phyloP scores from a whole-genome alignment of 108 stramenopile species.

The Cyclotella kingstonii region DNA sequence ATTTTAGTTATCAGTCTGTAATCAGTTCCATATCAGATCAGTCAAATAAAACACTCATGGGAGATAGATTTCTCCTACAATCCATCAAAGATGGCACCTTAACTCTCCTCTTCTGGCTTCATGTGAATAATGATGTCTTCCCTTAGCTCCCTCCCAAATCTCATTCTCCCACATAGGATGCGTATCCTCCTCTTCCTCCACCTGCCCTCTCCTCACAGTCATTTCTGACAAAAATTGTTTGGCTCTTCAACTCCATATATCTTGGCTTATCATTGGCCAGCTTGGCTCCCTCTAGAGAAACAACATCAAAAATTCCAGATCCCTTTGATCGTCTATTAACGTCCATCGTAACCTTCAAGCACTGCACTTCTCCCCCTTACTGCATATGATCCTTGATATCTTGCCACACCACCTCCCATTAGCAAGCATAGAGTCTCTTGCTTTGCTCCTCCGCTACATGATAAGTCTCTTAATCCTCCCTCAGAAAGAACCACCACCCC shows the following conservation, averaged over 20 bases:
- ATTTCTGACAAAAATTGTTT: slow-evolving; percentile 64
- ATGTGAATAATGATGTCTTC: slow-evolving; percentile 5
- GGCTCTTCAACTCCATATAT: slow-evolving; percentile 63
- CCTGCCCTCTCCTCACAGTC: slow-evolving; percentile 43
- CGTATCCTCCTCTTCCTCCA: slow-evolving; percentile 40
- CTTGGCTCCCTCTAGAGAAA: slow-evolving; percentile 52
- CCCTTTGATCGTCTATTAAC: slow-evolving; percentile 74
- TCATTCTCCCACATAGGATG: slow-evolving; percentile 32
- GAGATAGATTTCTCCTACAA: too few species aligned
- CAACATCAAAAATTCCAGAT: slow-evolving; percentile 83
- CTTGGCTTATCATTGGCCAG: slow-evolving; percentile 67
- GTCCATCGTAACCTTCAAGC: slow-evolving; percentile 74
- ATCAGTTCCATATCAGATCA: too few species aligned
- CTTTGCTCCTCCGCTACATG: slow-evolving; percentile 9
- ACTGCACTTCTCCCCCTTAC: slow-evolving; percentile 70
- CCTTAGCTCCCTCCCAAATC: too few species aligned
- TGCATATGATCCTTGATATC: slow-evolving; percentile 95
- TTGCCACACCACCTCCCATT: slow-evolving; percentile 84
- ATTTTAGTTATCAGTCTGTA: too few species aligned
- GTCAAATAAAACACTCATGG: too few species aligned
- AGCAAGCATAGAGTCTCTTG: slow-evolving; percentile 80
- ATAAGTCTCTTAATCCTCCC: slow-evolving; percentile 71
- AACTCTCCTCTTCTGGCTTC: slow-evolving; percentile 24
- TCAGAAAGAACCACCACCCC: slow-evolving; percentile 77
- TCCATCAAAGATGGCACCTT: too few species aligned